Evolutionary conservation across 2,329 filamentous ascomycete genomes (phyloP), one percentile per base, ranked within the genome.

Genomic region (Microdochium trichocladiopsis): DNA sequence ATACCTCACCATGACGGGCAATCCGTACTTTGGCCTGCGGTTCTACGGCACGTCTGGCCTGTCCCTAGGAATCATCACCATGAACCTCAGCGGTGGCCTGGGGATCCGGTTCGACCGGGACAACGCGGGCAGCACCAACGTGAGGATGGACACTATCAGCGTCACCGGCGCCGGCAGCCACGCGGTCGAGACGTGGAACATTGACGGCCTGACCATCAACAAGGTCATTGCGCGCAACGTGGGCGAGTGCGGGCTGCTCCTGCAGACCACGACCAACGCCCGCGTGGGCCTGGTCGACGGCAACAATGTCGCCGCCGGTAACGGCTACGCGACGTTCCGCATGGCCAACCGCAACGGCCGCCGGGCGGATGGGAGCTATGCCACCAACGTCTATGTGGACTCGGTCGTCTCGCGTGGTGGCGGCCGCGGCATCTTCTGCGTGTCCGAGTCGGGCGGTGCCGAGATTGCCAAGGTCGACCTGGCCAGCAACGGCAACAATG

Each of bases 141-240:
- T 82, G 8, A 72, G 65, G 25, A 82, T 82, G 71, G 78, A 71
- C 51, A 68, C 64, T 28, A 74, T 82, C 56, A 72, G 56, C 5
- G 75, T 81, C 23, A 78, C 69, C 0, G 78, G 79, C 2, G 77
- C 78, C 8, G 67, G 74, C 5, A 78, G 74, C 59, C 79, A 83
- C 59, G 78, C 77, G 2, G 76, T 83, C 31, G 79, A 83, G 65
- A 79, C 75, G 0, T 82, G 78, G 76, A 82, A 82, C 62, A 82
- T 82, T 43, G 73, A 81, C 56, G 74, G 75, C 11, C 69, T 83
- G 2, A 68, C 62, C 1, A 76, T 83, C 58, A 70, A 72, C 57
- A 64, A 68, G 18, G 79, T 83, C 43, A 74, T 82, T 33, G 79
- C 78, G 1, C 67, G 68, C 9, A 66, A 82, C 53, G 74, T 79